These are phyloP conservation scores for Botryosphaeria dothidea DNA, from an alignment of 2,329 filamentous ascomycete genomes.

Conservation along the genomic window DNA sequence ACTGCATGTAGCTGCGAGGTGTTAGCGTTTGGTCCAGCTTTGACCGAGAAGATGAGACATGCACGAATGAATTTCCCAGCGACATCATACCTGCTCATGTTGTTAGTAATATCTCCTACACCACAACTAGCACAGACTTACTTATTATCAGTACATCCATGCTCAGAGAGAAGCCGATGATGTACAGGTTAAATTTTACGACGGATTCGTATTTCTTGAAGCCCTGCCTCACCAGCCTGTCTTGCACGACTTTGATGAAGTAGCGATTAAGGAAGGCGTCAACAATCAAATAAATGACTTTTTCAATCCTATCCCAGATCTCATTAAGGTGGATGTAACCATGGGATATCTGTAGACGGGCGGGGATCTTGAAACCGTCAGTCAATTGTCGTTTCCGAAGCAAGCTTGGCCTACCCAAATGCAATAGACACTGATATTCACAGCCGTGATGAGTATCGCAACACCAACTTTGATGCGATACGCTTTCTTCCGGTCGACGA, in stretches of 20 bases:
- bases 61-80: conserved; percentile 1
- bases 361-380: conserved; percentile 23
- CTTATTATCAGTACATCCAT: conserved; percentile 27
- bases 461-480: background rate
- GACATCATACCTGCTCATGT: conserved; percentile 5
- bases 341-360: conserved; percentile 27
- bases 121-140: background rate
- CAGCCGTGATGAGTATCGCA: conserved; percentile 22
- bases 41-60: too few relatives aligned
- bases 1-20: conserved; percentile 33
- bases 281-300: conserved; percentile 28
- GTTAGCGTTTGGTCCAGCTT: background rate
- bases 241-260: conserved; percentile 29
- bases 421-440: conserved; percentile 33
- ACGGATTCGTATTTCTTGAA: conserved; percentile 30
- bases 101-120: background rate
- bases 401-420: conserved; percentile 21
- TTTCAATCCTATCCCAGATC: conserved; percentile 23
- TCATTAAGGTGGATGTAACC: conserved; percentile 28
- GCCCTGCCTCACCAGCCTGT: conserved; percentile 29
- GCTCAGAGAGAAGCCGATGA: conserved; percentile 28
- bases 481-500: background rate
- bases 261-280: conserved; percentile 30
- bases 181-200: conserved; percentile 29
- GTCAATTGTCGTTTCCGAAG: background rate